A percentile compares a stretch with the other conserved stretches of the same genome.
phyloP scores from a whole-genome alignment of 164 flowering plant species.

The Liquidambar formosana region DNA sequence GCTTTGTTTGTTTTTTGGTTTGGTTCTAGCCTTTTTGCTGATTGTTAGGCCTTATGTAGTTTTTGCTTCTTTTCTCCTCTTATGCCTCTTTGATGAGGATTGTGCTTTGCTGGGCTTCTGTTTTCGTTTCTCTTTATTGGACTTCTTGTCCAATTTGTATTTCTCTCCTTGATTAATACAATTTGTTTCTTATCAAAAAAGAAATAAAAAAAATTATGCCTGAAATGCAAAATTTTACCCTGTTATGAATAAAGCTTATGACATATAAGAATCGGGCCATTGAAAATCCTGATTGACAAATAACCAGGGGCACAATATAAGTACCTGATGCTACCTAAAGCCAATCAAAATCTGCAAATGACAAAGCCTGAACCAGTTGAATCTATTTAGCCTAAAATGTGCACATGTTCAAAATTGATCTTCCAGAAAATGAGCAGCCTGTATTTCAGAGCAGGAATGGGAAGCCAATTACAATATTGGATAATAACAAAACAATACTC shows the following conservation, averaged over 20 bases:
- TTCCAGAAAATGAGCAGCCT: background rate
- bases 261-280: background rate
- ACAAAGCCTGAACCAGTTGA: background rate
- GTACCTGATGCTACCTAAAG: conserved; percentile 12
- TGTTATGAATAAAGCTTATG: background rate
- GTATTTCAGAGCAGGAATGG: background rate
- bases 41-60: too few relatives aligned
- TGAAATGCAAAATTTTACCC: background rate
- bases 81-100: too few relatives aligned
- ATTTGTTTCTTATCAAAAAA: too few relatives aligned
- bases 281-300: background rate
- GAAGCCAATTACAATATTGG: background rate
- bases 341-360: background rate
- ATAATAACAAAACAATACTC: background rate
- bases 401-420: background rate
- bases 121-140: too few relatives aligned
- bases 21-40: too few relatives aligned
- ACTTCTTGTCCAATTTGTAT: too few relatives aligned
- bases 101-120: too few relatives aligned
- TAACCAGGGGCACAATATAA: background rate
- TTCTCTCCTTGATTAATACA: too few relatives aligned
- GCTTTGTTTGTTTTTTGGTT: too few relatives aligned
- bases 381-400: background rate
- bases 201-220: too few relatives aligned
- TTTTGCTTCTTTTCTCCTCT: too few relatives aligned